A percentile compares a stretch with the other conserved stretches of the same genome.
phyloP scores from a whole-genome alignment of 1,284 basidiomycete genomes.

The Paramarasmius palmivorus region DNA sequence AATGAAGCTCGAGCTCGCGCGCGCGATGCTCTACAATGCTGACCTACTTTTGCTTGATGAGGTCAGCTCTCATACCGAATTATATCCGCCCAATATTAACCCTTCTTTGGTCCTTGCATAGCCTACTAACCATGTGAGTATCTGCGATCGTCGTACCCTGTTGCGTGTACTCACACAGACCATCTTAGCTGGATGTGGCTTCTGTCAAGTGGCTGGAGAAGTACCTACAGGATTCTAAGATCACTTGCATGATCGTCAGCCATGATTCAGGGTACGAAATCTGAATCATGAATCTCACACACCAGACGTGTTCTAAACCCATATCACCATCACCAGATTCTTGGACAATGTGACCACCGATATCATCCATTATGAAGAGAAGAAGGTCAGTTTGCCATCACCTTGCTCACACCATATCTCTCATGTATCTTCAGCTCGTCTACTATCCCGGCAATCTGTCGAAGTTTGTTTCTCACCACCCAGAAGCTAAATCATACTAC shows the following conservation, averaged over 20 bases:
- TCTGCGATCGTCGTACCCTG: slow-evolving; percentile 10
- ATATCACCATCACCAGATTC: slow-evolving; percentile 55
- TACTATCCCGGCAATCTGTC: slow-evolving; percentile 97
- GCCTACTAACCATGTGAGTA: slow-evolving; percentile 90
- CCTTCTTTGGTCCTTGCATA: slow-evolving; percentile 31
- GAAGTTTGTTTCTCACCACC: slow-evolving; percentile 88
- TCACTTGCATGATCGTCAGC: slow-evolving; percentile 95
- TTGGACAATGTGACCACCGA: slow-evolving; percentile 97
- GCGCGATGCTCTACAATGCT: slow-evolving; percentile 97
- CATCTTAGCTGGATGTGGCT: slow-evolving; percentile 73
- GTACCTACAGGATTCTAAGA: slow-evolving; percentile 77
- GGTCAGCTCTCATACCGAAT: slow-evolving; percentile 35
- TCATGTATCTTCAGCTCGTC: slow-evolving; percentile 58
- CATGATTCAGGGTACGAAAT: slow-evolving; percentile 89
- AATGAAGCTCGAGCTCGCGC: slow-evolving; percentile 93
- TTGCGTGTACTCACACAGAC: slow-evolving; percentile 19
- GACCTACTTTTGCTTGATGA: slow-evolving; percentile 91
- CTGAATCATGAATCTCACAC: slow-evolving; percentile 2
- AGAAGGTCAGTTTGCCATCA: too few relatives aligned
- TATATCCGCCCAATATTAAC: slow-evolving; percentile 10
- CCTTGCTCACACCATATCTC: not conserved
- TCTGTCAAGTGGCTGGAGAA: slow-evolving; percentile 95
- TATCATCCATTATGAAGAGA: slow-evolving; percentile 91
- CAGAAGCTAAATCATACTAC: slow-evolving; percentile 97
- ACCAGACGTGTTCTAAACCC: slow-evolving; percentile 14